phyloP scores from a whole-genome alignment of 805 yeast species.

The Nakazawaea wyomingensis region DNA sequence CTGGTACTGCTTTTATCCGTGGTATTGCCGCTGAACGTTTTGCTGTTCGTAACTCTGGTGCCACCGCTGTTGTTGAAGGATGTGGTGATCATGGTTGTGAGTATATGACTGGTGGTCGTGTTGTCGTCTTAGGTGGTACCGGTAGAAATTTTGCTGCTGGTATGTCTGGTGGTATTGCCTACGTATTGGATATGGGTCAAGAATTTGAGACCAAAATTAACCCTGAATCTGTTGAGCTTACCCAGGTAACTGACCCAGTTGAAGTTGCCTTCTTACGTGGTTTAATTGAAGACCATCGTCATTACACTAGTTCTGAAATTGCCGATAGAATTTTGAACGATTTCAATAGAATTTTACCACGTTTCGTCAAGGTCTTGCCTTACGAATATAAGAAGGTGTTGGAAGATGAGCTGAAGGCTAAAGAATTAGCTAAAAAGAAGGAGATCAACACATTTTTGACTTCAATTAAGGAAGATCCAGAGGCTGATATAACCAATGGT shows the following conservation, averaged over 20 bases:
- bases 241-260: constrained; percentile 72
- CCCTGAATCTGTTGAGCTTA: constrained; percentile 73
- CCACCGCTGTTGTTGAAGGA: constrained; percentile 94
- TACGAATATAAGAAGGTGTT: constrained; percentile 85
- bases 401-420: constrained; percentile 46
- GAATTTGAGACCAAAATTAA: constrained; percentile 81
- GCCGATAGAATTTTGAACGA: constrained; percentile 79
- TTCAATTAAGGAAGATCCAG: constrained; percentile 76
- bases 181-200: constrained; percentile 92
- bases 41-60: constrained; percentile 98
- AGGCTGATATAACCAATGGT: constrained; percentile 83
- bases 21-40: constrained; percentile 99
- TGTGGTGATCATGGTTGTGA: constrained; percentile 99
- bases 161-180: constrained; percentile 99
- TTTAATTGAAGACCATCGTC: constrained; percentile 90
- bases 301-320: constrained; percentile 87
- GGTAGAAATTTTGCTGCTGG: constrained; percentile 96
- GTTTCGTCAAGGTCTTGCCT: constrained; percentile 92
- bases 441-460: constrained; percentile 63
- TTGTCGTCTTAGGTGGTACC: constrained; percentile 84
- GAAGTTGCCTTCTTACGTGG: constrained; percentile 95
- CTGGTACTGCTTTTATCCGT: constrained; percentile 88
- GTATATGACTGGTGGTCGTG: constrained; percentile 99
- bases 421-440: constrained; percentile 57
- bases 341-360: constrained; percentile 82